Evolutionary conservation across 768 basidiomycete genomes (phyloP).

Genomic region (Amanita rubescens): DNA sequence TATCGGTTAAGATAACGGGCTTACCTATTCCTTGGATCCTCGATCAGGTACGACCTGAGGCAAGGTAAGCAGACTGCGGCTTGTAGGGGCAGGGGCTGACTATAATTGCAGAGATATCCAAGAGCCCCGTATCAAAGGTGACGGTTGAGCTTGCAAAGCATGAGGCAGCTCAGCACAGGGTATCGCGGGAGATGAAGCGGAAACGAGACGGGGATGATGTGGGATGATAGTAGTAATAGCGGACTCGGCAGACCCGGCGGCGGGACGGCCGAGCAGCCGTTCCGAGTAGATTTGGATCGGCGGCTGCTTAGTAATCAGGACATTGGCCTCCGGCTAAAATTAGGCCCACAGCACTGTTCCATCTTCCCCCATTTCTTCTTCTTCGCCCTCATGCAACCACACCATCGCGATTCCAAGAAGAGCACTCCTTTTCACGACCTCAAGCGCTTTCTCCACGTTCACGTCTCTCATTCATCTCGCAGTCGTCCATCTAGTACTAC

Average conservation of each 20-base stretch:
- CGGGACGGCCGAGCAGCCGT: no score
- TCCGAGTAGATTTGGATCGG: constrained; percentile 13
- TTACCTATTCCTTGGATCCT: constrained; percentile 11
- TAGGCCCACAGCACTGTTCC: constrained; percentile 2
- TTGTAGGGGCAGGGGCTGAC: not conserved
- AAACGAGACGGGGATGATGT: constrained; percentile 67
- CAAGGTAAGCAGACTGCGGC: constrained; percentile 48
- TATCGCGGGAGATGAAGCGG: constrained; percentile 92
- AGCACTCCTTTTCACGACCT: constrained; percentile 84
- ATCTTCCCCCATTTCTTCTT: constrained; percentile 1
- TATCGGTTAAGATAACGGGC: constrained; percentile 7
- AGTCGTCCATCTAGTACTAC: constrained; percentile 19
- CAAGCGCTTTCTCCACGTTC: constrained; percentile 91
- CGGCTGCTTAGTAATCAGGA: not conserved
- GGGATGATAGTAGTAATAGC: constrained; percentile 1
- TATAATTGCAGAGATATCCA: constrained; percentile 66
- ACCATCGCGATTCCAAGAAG: constrained; percentile 25
- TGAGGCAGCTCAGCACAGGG: constrained; percentile 84
- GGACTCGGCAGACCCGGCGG: no score
- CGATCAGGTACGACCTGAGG: constrained; percentile 85
- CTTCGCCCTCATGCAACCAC: constrained; percentile 16
- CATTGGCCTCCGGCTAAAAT: not conserved
- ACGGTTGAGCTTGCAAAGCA: constrained; percentile 85
- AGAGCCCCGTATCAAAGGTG: constrained; percentile 90
- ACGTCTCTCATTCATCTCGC: constrained; percentile 56